A percentile compares a stretch with the other conserved stretches of the same genome.
phyloP scores from a whole-genome alignment of 2,329 filamentous ascomycete genomes.

The Verticillium isaacii region DNA sequence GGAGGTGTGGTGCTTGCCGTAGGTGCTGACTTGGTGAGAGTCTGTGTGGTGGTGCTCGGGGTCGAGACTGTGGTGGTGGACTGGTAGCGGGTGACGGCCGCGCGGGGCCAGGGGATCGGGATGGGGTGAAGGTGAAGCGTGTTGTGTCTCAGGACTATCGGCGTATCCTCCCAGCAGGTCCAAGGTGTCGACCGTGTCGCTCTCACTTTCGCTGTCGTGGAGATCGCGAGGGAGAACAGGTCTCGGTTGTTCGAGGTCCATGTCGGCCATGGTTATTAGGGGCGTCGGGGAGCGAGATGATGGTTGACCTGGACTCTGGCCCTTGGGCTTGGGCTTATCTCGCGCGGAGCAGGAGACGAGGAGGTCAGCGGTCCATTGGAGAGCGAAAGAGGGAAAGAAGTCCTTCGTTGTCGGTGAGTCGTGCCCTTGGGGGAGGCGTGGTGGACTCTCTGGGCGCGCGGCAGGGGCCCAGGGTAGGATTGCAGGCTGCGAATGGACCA shows the following conservation, averaged over 20 bases:
- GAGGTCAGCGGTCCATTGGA: constrained; percentile 9
- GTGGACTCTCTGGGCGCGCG: constrained; percentile 2
- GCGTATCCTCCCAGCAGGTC: constrained; percentile 2
- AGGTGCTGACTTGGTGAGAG: neutral
- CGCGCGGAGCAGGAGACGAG: constrained; percentile 4
- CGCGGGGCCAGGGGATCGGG: neutral
- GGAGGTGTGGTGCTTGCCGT: neutral
- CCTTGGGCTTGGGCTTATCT: constrained; percentile 10
- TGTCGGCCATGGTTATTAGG: neutral
- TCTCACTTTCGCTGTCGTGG: neutral
- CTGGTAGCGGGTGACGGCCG: neutral
- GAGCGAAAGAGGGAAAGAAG: constrained; percentile 10
- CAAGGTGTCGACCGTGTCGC: constrained; percentile 10
- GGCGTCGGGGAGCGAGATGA: constrained; percentile 1
- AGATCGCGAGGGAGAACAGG: neutral
- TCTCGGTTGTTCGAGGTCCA: neutral
- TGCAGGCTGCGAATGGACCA: constrained; percentile 8
- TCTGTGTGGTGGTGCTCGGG: neutral
- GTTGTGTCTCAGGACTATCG: constrained; percentile 10
- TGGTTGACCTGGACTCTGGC: constrained; percentile 8
- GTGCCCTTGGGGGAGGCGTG: constrained; percentile 4
- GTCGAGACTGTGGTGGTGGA: neutral
- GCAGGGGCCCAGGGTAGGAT: constrained; percentile 6
- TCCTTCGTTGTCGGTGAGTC: constrained; percentile 5
- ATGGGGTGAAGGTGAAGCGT: constrained; percentile 11